A percentile compares a stretch with the other conserved stretches of the same genome.
Conservation (phyloP, 495 filamentous ascomycete genomes). For the Daldinia childiae region DNA sequence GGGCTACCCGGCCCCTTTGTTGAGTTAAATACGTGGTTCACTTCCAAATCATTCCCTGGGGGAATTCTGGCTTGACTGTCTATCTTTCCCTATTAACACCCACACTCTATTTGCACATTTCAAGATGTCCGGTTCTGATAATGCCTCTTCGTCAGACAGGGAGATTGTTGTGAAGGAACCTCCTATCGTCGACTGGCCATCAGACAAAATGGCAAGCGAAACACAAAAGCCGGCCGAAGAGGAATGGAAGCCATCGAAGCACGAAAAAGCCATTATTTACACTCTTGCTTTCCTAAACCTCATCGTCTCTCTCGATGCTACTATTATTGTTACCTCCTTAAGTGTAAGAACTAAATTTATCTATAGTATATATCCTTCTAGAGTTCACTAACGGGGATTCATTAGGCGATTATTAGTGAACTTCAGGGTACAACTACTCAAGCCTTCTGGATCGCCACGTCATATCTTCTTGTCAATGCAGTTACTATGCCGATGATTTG, state of each 20-base stretch:
- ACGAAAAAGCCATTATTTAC: not conserved
- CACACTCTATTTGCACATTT: not conserved
- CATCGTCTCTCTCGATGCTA: not conserved
- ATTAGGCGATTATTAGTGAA: not conserved
- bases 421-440: not conserved
- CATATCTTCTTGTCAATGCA: not conserved
- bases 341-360: not conserved
- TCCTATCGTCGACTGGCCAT: not conserved
- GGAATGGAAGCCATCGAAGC: not conserved
- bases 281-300: not conserved
- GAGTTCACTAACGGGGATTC: not conserved
- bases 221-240: not conserved
- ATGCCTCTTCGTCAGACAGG: not conserved
- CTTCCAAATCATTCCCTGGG: too few relatives aligned
- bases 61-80: too few relatives aligned
- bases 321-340: not conserved
- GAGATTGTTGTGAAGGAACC: not conserved
- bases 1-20: too few relatives aligned
- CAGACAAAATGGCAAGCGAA: not conserved
- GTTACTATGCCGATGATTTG: not conserved
- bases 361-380: not conserved
- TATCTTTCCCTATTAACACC: too few relatives aligned
- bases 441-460: not conserved
- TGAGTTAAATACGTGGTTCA: too few relatives aligned
- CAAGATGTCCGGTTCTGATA: not conserved